Base-by-base conservation (phyloP, 2,329 filamentous ascomycete species). In the Neopestalotiopsis sp. region DNA sequence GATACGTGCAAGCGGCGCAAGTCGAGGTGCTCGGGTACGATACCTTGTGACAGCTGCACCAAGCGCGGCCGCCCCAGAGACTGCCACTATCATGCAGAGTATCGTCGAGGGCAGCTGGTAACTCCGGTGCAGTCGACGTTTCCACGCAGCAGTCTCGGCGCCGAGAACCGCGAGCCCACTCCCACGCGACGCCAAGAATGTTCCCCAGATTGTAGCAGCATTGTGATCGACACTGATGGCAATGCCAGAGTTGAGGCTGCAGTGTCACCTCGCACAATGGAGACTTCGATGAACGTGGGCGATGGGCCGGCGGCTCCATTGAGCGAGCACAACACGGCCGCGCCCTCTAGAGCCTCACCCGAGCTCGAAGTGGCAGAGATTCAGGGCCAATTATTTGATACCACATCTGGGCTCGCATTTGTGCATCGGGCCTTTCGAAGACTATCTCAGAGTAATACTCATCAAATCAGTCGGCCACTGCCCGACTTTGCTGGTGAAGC, bases 311-410 rank as follows among this genome's bases (percentile, higher is more conserved):
- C 30, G 6, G 34, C 34, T 38, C 34, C 59, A 3, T 20, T 61
- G 28, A 52, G 70, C 69, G 13, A 68, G 65, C 1, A 69, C 65
- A 64, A 64, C 42, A 62, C 68, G 34, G 4, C 38, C 45, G 45
- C 60, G 1, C 63, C 17, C 69, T 77, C 75, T 7, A 72, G 75
- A 1, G 72, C 72, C 3, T 77, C 76, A 0, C 75, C 78, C 4
- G 79, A 78, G 59, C 72, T 79, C 1, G 78, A 74, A 6, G 77
- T 73, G 4, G 71, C 78, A 0, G 79, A 80, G 66, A 79, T 87
- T 12, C 83, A 86, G 71, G 86, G 85, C 1, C 85, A 89, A 65
- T 86, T 87, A 70, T 80, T 87, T n/a, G 87, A 87, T 10, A 83
- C 84, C 14, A 84, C 86, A 0, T 89, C 87, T 0, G 86, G 85